Conservation (phyloP, 345 rosid genomes). For the Ricinus communis region DNA sequence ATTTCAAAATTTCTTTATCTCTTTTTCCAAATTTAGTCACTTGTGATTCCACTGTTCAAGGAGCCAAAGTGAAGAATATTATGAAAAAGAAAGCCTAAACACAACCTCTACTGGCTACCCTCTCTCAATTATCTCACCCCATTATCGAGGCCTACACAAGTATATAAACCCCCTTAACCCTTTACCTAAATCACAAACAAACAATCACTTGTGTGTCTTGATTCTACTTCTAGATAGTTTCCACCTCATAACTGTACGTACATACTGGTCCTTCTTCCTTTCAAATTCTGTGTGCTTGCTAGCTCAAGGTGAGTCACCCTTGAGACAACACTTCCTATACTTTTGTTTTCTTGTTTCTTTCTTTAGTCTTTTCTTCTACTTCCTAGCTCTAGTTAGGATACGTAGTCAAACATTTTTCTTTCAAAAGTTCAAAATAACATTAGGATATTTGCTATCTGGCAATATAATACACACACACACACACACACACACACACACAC, state of each 20-base stretch:
- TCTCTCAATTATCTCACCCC: constrained; percentile 26
- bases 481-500: too few species aligned
- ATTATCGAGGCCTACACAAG: constrained; percentile 28
- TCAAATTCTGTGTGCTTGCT: background rate
- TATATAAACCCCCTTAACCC: constrained; percentile 37
- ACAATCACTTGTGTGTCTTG: constrained; percentile 11
- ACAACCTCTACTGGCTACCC: constrained; percentile 12
- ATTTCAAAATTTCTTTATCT: constrained; percentile 28
- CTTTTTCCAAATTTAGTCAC: constrained; percentile 27
- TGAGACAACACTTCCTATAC: background rate
- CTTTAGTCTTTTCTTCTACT: too few species aligned
- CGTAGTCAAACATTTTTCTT: too few species aligned
- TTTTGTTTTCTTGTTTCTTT: background rate
- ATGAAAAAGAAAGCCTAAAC: constrained; percentile 37
- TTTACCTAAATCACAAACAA: constrained; percentile 23
- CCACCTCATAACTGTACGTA: background rate
- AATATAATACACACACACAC: too few species aligned
- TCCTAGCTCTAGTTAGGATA: too few species aligned
- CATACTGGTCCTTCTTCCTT: background rate
- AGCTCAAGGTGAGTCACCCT: background rate
- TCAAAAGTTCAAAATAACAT: too few species aligned
- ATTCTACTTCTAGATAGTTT: background rate
- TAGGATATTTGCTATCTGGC: too few species aligned
- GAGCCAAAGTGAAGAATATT: constrained; percentile 36
- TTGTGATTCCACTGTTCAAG: constrained; percentile 36